These are phyloP conservation scores for Cytospora schulzeri DNA, from an alignment of 2,329 filamentous ascomycete species.

Conservation along the genomic window DNA sequence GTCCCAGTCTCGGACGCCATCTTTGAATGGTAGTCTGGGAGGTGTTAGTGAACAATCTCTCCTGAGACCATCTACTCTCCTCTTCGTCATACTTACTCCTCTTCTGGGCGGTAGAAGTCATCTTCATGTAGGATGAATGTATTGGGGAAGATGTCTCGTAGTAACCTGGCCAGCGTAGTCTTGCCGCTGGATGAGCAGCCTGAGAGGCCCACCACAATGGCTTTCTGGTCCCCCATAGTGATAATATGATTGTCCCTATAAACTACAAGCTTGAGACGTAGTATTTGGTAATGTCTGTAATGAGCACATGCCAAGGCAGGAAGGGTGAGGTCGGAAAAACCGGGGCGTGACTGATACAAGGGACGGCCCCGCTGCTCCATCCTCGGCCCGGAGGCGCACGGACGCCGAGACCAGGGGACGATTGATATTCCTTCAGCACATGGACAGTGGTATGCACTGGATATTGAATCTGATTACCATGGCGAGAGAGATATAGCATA, in stretches of 20 bases:
- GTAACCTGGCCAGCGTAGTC: slow-evolving; percentile 84
- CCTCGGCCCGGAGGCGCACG: not conserved
- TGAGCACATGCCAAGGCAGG: not conserved
- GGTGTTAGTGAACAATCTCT: slow-evolving; percentile 2
- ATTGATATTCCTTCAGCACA: too few relatives aligned
- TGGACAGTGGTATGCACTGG: too few relatives aligned
- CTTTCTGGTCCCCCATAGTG: slow-evolving; percentile 44
- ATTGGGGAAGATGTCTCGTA: slow-evolving; percentile 78
- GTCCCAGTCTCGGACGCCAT: slow-evolving; percentile 85
- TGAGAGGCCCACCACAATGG: slow-evolving; percentile 76
- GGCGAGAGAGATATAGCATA: too few relatives aligned
- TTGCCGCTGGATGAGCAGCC: slow-evolving; percentile 94
- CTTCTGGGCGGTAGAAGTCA: slow-evolving; percentile 88
- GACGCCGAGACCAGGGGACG: not conserved
- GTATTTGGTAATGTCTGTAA: not conserved
- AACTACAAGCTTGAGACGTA: not conserved
- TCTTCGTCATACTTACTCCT: slow-evolving; percentile 53
- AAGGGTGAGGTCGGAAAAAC: slow-evolving; percentile 10
- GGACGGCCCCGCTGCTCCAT: slow-evolving; percentile 1
- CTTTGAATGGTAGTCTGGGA: slow-evolving; percentile 55
- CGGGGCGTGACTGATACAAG: not conserved
- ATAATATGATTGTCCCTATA: not conserved
- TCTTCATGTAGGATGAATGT: slow-evolving; percentile 90
- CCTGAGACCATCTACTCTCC: not conserved
- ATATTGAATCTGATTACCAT: too few relatives aligned